Evolutionary conservation across 768 basidiomycete genomes (phyloP), one percentile per base, ranked within the genome.

Genomic region (Lentinula guzmanii): DNA sequence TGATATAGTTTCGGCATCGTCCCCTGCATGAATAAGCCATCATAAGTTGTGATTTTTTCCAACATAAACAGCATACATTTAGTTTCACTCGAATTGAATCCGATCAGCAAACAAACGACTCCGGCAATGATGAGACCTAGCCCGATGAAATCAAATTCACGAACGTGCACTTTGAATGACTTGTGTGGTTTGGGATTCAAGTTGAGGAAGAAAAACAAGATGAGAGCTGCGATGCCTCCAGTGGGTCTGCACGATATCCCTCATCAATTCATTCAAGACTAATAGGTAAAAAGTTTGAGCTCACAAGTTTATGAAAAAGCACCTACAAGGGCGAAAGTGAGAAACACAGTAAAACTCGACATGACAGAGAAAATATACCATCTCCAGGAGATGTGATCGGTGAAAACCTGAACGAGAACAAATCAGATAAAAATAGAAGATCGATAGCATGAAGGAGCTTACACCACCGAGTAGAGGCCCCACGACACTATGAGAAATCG

Each of bases 391-490:
- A 86, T 85, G 68, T 89, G 86, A 67, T 91, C 84, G 0, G 90
- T 83, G 61, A 93, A 83, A 11, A 73, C 85, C 87, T 88, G 63
- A 62, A 59, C 52, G 46, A 16, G 24, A 34, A 46, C 8, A 18
- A 8, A 41, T 37, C 3, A n/a, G 33, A n/a, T 33, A 41, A 35
- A 39, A 31, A 11, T 4, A 37, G 5, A 10, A n/a, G 54, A 24
- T 24, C 53, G 7, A 48, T 52, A 43, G 15, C 46, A 28, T 18
- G 18, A 21, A 43, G 16, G 39, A 8, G 71, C 87, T 76, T 70
- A 89, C 89, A 61, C 92, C 93, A 61, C 93, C 93, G 13, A 95
- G 72, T 11, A 97, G 77, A 2, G 93, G 93, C 70, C 76, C 81
- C 21, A 62, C 62, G n/a, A 69, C 66, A 13, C 53, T 62, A 41